Evolutionary conservation across 1,139 yeast species (phyloP).

Genomic region (Groenewaldozyma auringiensis): DNA sequence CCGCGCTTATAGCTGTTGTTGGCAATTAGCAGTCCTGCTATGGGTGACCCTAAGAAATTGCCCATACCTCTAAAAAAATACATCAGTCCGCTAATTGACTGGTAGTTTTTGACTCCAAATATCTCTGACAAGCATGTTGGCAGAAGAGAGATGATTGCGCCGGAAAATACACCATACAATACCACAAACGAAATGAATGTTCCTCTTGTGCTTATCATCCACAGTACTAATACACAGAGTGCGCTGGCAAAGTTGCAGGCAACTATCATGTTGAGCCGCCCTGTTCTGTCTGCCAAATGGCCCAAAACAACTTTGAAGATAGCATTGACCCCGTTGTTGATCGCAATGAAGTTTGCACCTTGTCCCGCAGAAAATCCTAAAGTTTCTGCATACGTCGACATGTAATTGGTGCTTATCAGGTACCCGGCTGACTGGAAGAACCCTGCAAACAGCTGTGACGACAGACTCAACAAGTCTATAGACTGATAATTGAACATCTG

Average conservation of each 20-base stretch:
- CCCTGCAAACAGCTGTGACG: constrained; percentile 32
- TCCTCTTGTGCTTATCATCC: constrained; percentile 29
- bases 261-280: constrained; percentile 36
- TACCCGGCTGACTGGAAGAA: constrained; percentile 39
- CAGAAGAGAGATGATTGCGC: constrained; percentile 35
- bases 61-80: constrained; percentile 20
- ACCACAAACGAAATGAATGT: constrained; percentile 37
- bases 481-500: constrained; percentile 20
- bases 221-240: constrained; percentile 30
- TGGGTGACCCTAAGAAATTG: constrained; percentile 21
- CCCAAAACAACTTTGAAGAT: constrained; percentile 36
- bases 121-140: constrained; percentile 38
- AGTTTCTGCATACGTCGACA: constrained; percentile 37
- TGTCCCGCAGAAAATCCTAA: constrained; percentile 32
- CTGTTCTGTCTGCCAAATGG: constrained; percentile 33
- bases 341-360: constrained; percentile 40
- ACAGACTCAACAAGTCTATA: constrained; percentile 22
- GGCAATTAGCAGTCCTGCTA: constrained; percentile 20
- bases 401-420: constrained; percentile 36
- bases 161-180: constrained; percentile 27
- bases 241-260: constrained; percentile 34
- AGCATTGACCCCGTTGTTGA: constrained; percentile 39
- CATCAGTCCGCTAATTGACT: constrained; percentile 19
- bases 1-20: constrained; percentile 8
- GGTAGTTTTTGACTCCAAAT: constrained; percentile 30